Base-by-base conservation (phyloP, 2,329 filamentous ascomycete species). In the Ascochyta rabiei region DNA sequence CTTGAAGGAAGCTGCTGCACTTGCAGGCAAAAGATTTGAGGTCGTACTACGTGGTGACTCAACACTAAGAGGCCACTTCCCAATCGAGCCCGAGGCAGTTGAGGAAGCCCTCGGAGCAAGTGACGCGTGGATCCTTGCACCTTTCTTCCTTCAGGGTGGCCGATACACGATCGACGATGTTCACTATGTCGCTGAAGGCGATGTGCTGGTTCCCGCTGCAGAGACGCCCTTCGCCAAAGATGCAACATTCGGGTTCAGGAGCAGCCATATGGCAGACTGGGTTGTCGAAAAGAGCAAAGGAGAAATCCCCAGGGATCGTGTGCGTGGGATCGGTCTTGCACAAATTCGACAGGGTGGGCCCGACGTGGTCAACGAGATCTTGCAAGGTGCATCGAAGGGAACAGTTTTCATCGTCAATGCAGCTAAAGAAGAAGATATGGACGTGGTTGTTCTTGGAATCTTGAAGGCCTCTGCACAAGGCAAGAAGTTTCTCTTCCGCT, bases 81-180 rank as follows among this genome's bases (percentile, higher is more conserved):
- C 83, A 0, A 69, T 82, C 0, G 83, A 86, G 63, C 76, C 80
- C 0, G 81, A 85, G 45, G 81, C 80, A 0, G 80, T 78, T 0
- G 79, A 83, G 52, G 69, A 75, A 1, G 79, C 81, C 1, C 74
- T 85, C 0, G 83, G 83, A 0, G 66, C 73, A 1, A 76, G 77
- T 0, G 81, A 84, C 57, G 81, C 79, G 0, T 83, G 82, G 77
- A 73, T 86, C 1, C 70, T 86, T 0, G 82, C 82, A 0, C 84
- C 84, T 0, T 86, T 86, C 67, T 86, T 86, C 64, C 73, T 81
- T 3, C 83, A 86, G 59, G 84, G 84, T 6, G 84, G 84, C 0
- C 67, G 84, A 2, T 82, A 81, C 38, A 86, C 84, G 0, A 83
- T 86, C 13, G 65, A 80, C 24, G 80, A 86, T 62, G 77, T 85